Evolutionary conservation across 164 flowering plant species (phyloP), one percentile per base, ranked within the genome.

Genomic region (Buxus sempervirens): DNA sequence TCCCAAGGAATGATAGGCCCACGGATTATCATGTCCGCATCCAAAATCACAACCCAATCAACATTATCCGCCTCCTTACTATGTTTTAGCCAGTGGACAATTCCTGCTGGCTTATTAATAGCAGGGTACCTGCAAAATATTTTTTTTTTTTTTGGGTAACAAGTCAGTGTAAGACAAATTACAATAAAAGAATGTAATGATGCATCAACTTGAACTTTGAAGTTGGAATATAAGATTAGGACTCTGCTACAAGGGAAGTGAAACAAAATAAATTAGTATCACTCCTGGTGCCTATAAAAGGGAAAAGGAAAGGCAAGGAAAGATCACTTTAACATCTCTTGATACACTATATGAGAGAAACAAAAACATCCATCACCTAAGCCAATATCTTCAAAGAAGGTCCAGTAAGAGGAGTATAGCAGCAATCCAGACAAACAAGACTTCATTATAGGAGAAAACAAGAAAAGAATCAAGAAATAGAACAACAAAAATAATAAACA

Each of bases 1-100:
- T 92, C 93, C 99, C 97, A 92, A 13, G 99, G 97, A 64, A 92
- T 76, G 36, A 95, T 92, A 24, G 96, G 98, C 36, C 97, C 97
- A 54, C 98, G 79, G 23, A 92, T 85, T 70, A 92, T 88, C 93
- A 85, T 86, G 78, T 95, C 99, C 0, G 99, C 99, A 78, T 92
- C 99, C 62, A 95, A 78, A 76, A 90, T 90, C 62, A 95, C 91
- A 66, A 95, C 99, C 99, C 99, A 95, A 71, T 95, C 99, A 36
- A 92, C 97, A 78, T 92, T 88, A 21, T 89, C 70, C 27, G 97
- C 99, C 16, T 92, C 97, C 78, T 92, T 77, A 74, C 98, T 92
- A 71, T 92, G 84, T 72, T 85, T 80, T 54, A 95, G 97, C 98
- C 99, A 95, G 81, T 95, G 97, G 12, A 89, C 82, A 38, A 95